Evolutionary conservation across 805 yeast species (phyloP).

Genomic region (Candida taoyuanica): DNA sequence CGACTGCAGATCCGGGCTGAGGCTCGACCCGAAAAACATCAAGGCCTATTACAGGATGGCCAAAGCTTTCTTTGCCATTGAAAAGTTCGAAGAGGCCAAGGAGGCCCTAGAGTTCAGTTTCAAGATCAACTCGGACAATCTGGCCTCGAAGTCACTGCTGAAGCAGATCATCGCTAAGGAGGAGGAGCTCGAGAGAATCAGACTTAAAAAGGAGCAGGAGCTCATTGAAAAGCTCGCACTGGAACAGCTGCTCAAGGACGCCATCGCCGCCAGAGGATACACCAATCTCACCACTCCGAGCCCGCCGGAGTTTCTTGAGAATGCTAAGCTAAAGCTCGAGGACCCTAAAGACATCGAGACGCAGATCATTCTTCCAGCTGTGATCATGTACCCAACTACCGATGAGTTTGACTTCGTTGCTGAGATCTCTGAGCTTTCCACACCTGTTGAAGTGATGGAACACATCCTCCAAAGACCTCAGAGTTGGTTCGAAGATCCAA

Average conservation of each 20-base stretch:
- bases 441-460: constrained; percentile 59
- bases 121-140: constrained; percentile 53
- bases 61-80: constrained; percentile 68
- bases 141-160: constrained; percentile 46
- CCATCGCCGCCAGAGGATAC: constrained; percentile 58
- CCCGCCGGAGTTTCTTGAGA: constrained; percentile 54
- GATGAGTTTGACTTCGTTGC: constrained; percentile 82
- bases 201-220: constrained; percentile 30
- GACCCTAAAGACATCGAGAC: constrained; percentile 66
- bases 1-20: constrained; percentile 73
- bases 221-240: constrained; percentile 37
- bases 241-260: constrained; percentile 45
- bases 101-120: constrained; percentile 64
- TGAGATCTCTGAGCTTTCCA: constrained; percentile 65
- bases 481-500: constrained; percentile 59
- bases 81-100: constrained; percentile 65
- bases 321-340: constrained; percentile 53
- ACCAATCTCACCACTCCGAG: constrained; percentile 43
- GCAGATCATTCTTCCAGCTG: constrained; percentile 75
- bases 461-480: constrained; percentile 61
- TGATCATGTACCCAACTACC: constrained; percentile 75
- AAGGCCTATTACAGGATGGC: constrained; percentile 88
- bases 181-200: constrained; percentile 27
- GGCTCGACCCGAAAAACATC: constrained; percentile 59
- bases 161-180: constrained; percentile 38